Base-by-base conservation (phyloP, 345 rosid genomes). In the Adansonia digitata region DNA sequence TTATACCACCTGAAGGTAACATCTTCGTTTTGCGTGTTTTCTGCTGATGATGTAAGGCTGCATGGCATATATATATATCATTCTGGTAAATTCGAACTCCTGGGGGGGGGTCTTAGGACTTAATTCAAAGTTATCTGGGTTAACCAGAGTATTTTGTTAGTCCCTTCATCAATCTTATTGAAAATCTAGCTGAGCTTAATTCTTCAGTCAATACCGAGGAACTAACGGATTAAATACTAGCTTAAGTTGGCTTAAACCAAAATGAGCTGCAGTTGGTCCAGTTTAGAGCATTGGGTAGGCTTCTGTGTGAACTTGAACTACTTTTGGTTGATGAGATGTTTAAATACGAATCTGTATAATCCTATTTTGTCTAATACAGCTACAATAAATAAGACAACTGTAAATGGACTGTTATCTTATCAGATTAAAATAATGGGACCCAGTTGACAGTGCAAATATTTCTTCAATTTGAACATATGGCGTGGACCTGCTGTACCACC, bases 381-480 rank as follows among this genome's bases (percentile, higher is more conserved):
- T 57, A 20, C 12, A 45, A 48, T 48, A 60, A 53, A 35, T 71
- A 53, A 71, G 62, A 39, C 62, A 71, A 52, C 34, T 22, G 63
- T 52, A 13, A n/a, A 71, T 53, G 48, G 20, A 53, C 62, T 53
- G 74, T 71, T 53, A 60, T 22, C 9, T 31, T n/a, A 20, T 5
- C 42, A 24, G 29, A 60, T 22, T 42, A 42, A 31, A 26, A 72
- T 5, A 60, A 43, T 60, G 42, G 69, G 76, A 13, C 67, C 69
- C 76, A 45, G 57, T 60, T 60, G 69, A 73, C 17, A 73, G 69
- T n/a, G 7, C n/a, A 73, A 7, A 7, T 46, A 61, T 14, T 11
- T 45, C 51, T 74, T 51, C 66, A 2, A 40, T 65, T 64, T 27
- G 60, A 42, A 66, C 72, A 52, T 18, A 18, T 66, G 71, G 64